Percentiles rank a stretch among this genome's conserved stretches.
phyloP scores from a whole-genome alignment of 2,329 filamentous ascomycete genomes.

The Neurospora sp. region DNA sequence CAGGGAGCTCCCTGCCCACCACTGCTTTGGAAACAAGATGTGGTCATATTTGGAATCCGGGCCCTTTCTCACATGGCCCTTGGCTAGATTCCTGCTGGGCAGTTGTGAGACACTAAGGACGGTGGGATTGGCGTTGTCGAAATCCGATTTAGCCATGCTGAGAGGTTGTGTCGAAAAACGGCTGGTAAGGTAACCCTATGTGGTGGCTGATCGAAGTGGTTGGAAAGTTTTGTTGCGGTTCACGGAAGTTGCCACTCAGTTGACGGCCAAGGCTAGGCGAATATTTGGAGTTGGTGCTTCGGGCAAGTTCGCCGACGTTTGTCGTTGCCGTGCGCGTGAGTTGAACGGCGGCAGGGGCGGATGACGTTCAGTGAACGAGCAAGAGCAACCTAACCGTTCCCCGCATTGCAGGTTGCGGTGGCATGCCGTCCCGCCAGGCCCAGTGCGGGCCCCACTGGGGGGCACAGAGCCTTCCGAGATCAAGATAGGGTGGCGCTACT shows the following conservation, averaged over 20 bases:
- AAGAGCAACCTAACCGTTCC: neutral
- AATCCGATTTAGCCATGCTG: slow-evolving; percentile 29
- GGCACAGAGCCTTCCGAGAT: neutral
- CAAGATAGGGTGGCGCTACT: neutral
- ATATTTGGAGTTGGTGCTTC: neutral
- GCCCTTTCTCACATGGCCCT: slow-evolving; percentile 35
- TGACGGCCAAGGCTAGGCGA: neutral
- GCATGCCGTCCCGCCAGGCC: neutral
- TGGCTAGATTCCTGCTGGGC: slow-evolving; percentile 60
- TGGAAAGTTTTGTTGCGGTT: neutral
- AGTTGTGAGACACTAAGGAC: slow-evolving; percentile 83
- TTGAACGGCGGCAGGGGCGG: neutral
- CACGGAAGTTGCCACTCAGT: neutral
- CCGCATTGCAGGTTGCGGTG: neutral
- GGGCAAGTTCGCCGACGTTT: neutral
- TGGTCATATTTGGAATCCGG: slow-evolving; percentile 38
- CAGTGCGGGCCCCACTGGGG: neutral
- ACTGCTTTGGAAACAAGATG: slow-evolving; percentile 35
- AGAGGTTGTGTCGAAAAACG: neutral
- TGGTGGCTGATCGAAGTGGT: neutral
- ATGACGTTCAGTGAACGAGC: neutral
- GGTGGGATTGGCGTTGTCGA: slow-evolving; percentile 83
- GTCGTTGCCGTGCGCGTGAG: neutral
- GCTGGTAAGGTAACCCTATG: neutral
- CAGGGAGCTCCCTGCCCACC: slow-evolving; percentile 28